Evolutionary conservation across 768 basidiomycete species (phyloP).

Genomic region (Naganishia friedmannii): DNA sequence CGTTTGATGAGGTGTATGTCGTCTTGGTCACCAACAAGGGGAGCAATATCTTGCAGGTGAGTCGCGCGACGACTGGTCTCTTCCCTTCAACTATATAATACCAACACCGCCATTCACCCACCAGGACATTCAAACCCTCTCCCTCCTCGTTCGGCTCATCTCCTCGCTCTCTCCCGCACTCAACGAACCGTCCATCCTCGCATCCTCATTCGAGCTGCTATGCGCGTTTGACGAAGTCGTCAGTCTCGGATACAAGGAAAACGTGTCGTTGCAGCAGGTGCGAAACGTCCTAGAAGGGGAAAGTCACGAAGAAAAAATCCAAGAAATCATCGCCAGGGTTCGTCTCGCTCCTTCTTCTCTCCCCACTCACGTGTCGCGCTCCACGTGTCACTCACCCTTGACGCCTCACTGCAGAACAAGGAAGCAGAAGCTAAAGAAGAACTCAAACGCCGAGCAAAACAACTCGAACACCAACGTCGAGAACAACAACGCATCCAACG

Average conservation of each 20-base stretch:
- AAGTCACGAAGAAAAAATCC: conserved; percentile 65
- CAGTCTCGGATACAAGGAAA: conserved; percentile 66
- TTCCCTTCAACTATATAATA: background rate
- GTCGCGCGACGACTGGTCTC: conserved; percentile 17
- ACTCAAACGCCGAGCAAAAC: conserved; percentile 93
- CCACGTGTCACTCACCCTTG: too few species aligned
- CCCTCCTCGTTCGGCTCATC: conserved; percentile 88
- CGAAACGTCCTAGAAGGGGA: conserved; percentile 57
- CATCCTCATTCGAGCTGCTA: conserved; percentile 87
- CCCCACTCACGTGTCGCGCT: background rate
- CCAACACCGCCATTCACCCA: background rate
- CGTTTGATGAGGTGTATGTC: conserved; percentile 93
- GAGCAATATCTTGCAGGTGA: conserved; percentile 85
- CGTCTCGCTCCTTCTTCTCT: conserved; percentile 41
- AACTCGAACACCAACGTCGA: conserved; percentile 93
- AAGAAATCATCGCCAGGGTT: conserved; percentile 94
- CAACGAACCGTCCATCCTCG: conserved; percentile 68
- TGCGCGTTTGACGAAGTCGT: conserved; percentile 97
- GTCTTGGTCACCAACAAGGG: conserved; percentile 97
- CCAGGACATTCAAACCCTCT: conserved; percentile 89
- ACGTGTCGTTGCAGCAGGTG: conserved; percentile 55
- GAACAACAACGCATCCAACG: conserved; percentile 75
- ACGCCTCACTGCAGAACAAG: conserved; percentile 67
- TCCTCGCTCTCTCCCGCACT: conserved; percentile 57
- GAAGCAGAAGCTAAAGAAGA: conserved; percentile 99